Base-by-base conservation (phyloP, 108 stramenopile species). In the Mayamaea pseudoterrestris region DNA sequence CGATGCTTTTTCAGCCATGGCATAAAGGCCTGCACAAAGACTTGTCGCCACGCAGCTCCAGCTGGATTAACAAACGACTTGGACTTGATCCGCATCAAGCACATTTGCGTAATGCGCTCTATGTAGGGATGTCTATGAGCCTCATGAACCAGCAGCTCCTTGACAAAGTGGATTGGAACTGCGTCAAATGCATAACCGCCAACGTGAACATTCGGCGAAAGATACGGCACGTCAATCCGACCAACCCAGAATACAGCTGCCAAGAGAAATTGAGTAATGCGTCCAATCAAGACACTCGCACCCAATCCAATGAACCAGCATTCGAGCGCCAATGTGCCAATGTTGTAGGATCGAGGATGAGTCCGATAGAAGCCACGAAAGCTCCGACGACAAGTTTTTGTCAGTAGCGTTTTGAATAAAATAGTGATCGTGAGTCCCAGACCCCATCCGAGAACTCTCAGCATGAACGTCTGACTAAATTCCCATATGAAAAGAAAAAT, bases 51-150 rank as follows among this genome's bases (percentile, higher is more conserved):
- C 20, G 20, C 29, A 32, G 31, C 22, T 20, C 44, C 44, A 3
- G 55, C 43, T 6, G 32, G 32, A 13, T 20, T 45, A 13, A 63
- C 69, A 64, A 78, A 78, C 14, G 60, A 43, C 11, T 57, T 61
- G 45, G 76, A 42, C 22, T 52, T 36, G 14, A 79, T 40, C 42
- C 68, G 73, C 76, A 76, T 67, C 48, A 83, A 45, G 47, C 76
- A 83, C 60, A 78, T 71, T 1, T 32, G 28, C 0, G 66, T 58
- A 13, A 83, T 37, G 13, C 60, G 36, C 43, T 83, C 81, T 35
- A 83, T 59, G 50, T 68, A 83, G 0, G 76, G 81, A 52, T 83
- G 81, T 8, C 73, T 39, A 46, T 76, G 74, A 27, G 69, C 66
- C 27, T 68, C 69, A 31, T 66, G 58, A 25, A 44, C 9, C 30